Evolutionary conservation across 1,284 basidiomycete species (phyloP).

Genomic region (Vanrija sp.): DNA sequence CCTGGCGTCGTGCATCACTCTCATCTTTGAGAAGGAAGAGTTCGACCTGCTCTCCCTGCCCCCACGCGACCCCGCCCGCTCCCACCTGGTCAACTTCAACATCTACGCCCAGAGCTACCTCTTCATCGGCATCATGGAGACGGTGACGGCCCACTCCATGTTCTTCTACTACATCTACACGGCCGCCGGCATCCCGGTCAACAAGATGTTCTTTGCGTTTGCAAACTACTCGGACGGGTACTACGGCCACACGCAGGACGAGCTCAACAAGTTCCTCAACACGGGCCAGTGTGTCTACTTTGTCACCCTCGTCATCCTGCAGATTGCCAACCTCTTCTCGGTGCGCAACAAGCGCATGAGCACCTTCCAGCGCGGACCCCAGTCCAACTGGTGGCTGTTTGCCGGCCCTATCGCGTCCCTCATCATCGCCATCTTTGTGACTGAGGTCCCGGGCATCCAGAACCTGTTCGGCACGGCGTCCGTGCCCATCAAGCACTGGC

Average conservation of each 20-base stretch:
- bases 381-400: conserved; percentile 51
- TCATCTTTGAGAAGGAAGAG: conserved; percentile 61
- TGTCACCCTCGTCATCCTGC: conserved; percentile 64
- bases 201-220: conserved; percentile 52
- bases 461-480: conserved; percentile 55
- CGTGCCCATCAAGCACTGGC: conserved; percentile 55
- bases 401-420: conserved; percentile 54
- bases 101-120: conserved; percentile 63
- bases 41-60: conserved; percentile 56
- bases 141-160: conserved; percentile 54
- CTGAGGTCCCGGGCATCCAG: conserved; percentile 57
- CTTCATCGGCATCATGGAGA: conserved; percentile 59
- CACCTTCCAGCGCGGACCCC: conserved; percentile 51
- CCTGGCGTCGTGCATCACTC: conserved; percentile 56
- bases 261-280: conserved; percentile 49
- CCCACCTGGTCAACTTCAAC: conserved; percentile 50
- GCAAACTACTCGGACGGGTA: conserved; percentile 53
- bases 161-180: conserved; percentile 52
- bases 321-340: conserved; percentile 58
- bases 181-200: conserved; percentile 57
- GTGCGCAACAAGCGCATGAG: conserved; percentile 55
- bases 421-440: conserved; percentile 56
- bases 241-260: conserved; percentile 36
- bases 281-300: conserved; percentile 55
- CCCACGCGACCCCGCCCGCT: conserved; percentile 59